phyloP scores from a whole-genome alignment of 805 yeast species.

The Saturnispora sekii region DNA sequence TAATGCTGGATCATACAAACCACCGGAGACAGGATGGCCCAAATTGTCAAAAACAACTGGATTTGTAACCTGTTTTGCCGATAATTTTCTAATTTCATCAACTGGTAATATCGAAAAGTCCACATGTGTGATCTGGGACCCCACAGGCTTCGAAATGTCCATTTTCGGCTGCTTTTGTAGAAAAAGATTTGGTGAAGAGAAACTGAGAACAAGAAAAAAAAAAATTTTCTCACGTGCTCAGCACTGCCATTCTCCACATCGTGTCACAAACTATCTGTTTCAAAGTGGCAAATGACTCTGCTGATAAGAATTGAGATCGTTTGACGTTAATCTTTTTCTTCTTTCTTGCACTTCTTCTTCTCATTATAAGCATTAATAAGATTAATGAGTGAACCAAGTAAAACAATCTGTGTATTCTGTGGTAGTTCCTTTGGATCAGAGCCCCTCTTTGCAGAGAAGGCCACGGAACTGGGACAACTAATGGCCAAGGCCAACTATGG shows the following conservation, averaged over 20 bases:
- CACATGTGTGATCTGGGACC: slow-evolving; percentile 85
- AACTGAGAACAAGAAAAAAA: background rate
- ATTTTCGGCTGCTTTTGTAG: slow-evolving; percentile 30
- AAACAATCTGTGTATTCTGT: slow-evolving; percentile 72
- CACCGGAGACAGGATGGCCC: slow-evolving; percentile 93
- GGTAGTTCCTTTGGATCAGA: slow-evolving; percentile 70
- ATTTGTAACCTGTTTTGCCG: slow-evolving; percentile 92
- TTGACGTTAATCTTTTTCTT: background rate
- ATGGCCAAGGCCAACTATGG: slow-evolving; percentile 59
- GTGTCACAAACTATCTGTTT: background rate
- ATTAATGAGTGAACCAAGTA: slow-evolving; percentile 16
- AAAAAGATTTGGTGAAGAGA: background rate
- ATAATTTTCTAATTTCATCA: slow-evolving; percentile 72
- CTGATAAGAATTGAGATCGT: too few relatives aligned
- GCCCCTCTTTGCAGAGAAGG: slow-evolving; percentile 39
- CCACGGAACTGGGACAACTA: slow-evolving; percentile 48
- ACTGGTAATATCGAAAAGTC: slow-evolving; percentile 82
- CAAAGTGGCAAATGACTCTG: too few relatives aligned
- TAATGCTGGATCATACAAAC: slow-evolving; percentile 86
- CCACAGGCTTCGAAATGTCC: slow-evolving; percentile 97
- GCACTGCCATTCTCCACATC: slow-evolving; percentile 1
- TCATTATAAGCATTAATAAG: too few relatives aligned
- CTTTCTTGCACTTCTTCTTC: too few relatives aligned
- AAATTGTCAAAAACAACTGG: slow-evolving; percentile 93
- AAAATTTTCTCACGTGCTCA: background rate